phyloP scores from a whole-genome alignment of 176 grass and related monocot species.

The Metroxylon sagu region DNA sequence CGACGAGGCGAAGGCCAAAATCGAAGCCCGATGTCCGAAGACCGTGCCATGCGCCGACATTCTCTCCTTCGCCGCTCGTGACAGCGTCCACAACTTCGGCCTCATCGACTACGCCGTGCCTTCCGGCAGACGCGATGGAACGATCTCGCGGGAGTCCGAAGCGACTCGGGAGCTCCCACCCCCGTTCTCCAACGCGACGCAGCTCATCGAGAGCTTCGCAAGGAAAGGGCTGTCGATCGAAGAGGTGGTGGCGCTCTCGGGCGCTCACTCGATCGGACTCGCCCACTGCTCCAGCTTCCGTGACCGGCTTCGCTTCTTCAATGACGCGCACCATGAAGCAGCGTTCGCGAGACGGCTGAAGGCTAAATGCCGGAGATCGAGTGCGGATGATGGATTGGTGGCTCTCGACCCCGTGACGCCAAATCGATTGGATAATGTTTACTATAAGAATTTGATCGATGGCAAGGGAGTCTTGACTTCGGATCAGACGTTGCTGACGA shows the following conservation, averaged over 20 bases:
- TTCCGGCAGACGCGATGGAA: slow-evolving; percentile 30
- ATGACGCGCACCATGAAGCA: slow-evolving; percentile 9
- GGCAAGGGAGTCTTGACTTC: slow-evolving; percentile 34
- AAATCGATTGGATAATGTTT: slow-evolving; percentile 36
- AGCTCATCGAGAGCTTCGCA: slow-evolving; percentile 32
- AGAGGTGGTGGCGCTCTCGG: slow-evolving; percentile 59
- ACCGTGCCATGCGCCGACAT: neutral
- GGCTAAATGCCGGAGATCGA: slow-evolving; percentile 24
- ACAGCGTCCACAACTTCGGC: slow-evolving; percentile 27
- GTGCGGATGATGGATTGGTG: slow-evolving; percentile 18
- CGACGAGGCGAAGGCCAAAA: slow-evolving; percentile 26
- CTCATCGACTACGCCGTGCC: slow-evolving; percentile 13
- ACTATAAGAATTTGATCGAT: slow-evolving; percentile 38
- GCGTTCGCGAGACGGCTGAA: no score
- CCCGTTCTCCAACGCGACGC: slow-evolving; percentile 31
- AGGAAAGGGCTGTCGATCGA: slow-evolving; percentile 34
- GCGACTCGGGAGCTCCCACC: slow-evolving; percentile 25
- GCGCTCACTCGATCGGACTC: slow-evolving; percentile 43
- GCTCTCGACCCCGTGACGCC: slow-evolving; percentile 24
- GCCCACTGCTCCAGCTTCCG: slow-evolving; percentile 51
- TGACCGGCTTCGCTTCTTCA: slow-evolving; percentile 21
- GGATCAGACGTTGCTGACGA: slow-evolving; percentile 37
- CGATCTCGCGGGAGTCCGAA: slow-evolving; percentile 22
- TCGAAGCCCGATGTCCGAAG: slow-evolving; percentile 26
- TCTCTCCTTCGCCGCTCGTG: slow-evolving; percentile 38